These are phyloP conservation scores for Nemophila menziesii DNA, from an alignment of 257 asterid species.

Conservation along the genomic window DNA sequence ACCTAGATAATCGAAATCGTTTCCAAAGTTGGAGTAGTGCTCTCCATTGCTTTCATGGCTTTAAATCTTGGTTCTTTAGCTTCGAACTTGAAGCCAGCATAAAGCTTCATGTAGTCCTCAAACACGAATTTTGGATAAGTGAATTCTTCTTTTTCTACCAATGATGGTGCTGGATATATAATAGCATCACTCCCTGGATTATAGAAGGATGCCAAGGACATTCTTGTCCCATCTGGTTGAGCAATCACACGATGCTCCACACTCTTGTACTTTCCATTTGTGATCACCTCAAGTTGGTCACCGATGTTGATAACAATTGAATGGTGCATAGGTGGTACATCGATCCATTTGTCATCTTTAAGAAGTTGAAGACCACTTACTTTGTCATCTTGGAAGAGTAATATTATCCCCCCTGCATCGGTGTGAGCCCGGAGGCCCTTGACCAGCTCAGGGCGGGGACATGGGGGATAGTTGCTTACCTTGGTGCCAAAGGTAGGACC, in stretches of 20 bases:
- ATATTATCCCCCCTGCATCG: constrained; percentile 65
- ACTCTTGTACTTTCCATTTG: constrained; percentile 56
- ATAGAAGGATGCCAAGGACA: constrained; percentile 61
- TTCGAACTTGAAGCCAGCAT: constrained; percentile 56
- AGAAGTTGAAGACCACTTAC: constrained; percentile 75
- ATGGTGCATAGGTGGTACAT: constrained; percentile 70
- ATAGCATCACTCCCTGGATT: constrained; percentile 60
- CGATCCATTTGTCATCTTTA: constrained; percentile 55
- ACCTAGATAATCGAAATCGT: constrained; percentile 43
- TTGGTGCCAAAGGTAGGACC: constrained; percentile 66
- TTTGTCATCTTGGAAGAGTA: constrained; percentile 64
- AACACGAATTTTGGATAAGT: constrained; percentile 36
- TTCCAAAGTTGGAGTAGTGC: constrained; percentile 10
- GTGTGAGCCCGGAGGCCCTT: constrained; percentile 77
- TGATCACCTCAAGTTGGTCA: constrained; percentile 65
- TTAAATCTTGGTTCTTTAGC: constrained; percentile 73
- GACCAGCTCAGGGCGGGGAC: constrained; percentile 60
- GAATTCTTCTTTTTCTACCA: constrained; percentile 37
- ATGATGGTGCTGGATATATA: constrained; percentile 41
- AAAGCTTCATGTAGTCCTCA: constrained; percentile 69
- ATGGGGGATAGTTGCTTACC: constrained; percentile 66
- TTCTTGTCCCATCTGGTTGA: constrained; percentile 43
- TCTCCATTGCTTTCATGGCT: constrained; percentile 45
- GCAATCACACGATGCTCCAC: constrained; percentile 49
- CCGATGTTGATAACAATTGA: constrained; percentile 60